A percentile compares a stretch with the other conserved stretches of the same genome.
Evolutionary conservation across 2,329 filamentous ascomycete genomes (phyloP).

Genomic region (Neurospora crassa): DNA sequence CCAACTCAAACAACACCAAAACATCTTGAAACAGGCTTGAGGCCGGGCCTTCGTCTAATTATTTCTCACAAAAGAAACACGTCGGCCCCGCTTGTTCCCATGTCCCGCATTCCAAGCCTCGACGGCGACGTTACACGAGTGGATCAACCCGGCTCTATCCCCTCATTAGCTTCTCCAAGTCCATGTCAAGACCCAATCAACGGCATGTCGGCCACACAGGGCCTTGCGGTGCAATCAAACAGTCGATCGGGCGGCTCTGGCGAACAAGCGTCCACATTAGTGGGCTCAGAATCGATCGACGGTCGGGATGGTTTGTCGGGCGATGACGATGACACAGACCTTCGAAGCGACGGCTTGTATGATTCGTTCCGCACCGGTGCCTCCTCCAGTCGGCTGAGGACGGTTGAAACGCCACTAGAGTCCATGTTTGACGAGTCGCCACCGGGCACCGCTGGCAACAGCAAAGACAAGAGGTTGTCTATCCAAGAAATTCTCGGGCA

Average conservation of each 20-base stretch:
- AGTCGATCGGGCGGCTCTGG: constrained; percentile 25
- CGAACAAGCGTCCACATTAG: constrained; percentile 54
- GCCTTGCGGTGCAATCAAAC: constrained; percentile 28
- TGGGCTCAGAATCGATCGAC: constrained; percentile 58
- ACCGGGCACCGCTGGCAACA: constrained; percentile 44
- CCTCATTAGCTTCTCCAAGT: constrained; percentile 26
- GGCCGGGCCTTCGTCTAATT: constrained; percentile 10
- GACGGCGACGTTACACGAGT: constrained; percentile 42
- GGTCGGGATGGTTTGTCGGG: constrained; percentile 53
- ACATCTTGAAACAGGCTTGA: constrained; percentile 19
- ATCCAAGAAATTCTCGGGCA: constrained; percentile 50
- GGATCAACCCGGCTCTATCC: constrained; percentile 30
- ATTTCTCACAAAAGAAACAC: constrained; percentile 22
- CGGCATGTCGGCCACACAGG: constrained; percentile 25
- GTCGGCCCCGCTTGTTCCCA: constrained; percentile 47
- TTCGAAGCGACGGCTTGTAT: constrained; percentile 67
- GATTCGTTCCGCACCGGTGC: constrained; percentile 62
- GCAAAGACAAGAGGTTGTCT: constrained; percentile 44
- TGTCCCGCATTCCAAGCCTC: constrained; percentile 44
- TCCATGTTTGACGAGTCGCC: constrained; percentile 77
- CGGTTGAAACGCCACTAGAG: constrained; percentile 62
- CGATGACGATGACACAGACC: constrained; percentile 71
- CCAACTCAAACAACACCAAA: constrained; percentile 19
- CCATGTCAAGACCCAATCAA: constrained; percentile 31
- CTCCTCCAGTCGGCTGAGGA: constrained; percentile 56